phyloP scores from a whole-genome alignment of 306 rosid species.

The Quercus robur region DNA sequence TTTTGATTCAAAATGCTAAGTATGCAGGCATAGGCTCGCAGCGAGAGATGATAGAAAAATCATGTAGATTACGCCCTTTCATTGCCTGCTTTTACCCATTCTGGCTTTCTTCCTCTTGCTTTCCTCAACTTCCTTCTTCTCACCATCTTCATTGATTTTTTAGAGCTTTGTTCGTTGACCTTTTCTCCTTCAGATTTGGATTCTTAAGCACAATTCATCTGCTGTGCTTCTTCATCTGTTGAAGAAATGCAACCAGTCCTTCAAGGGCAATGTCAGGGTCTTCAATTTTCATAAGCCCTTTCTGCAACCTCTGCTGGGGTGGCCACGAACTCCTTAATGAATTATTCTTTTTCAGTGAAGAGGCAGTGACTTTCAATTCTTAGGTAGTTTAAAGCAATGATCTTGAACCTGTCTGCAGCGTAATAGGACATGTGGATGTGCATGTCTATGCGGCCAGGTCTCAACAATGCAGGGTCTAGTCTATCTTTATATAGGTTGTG shows the following conservation, averaged over 20 bases:
- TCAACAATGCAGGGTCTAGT: conserved; percentile 33
- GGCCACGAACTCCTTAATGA: conserved; percentile 19
- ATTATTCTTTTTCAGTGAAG: conserved; percentile 15
- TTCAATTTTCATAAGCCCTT: conserved; percentile 30
- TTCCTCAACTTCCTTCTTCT: not conserved
- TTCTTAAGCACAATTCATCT: conserved; percentile 5
- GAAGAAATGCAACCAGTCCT: conserved; percentile 17
- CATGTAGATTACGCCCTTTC: not conserved
- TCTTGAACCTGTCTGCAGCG: conserved; percentile 20
- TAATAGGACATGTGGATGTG: conserved; percentile 37
- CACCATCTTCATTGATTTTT: not conserved
- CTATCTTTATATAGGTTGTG: conserved; percentile 18
- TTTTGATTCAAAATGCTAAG: not conserved
- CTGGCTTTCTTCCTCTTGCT: not conserved
- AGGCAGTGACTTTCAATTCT: conserved; percentile 6
- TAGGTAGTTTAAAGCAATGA: conserved; percentile 29
- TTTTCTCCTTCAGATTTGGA: not conserved
- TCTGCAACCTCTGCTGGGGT: conserved; percentile 35
- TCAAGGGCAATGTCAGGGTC: conserved; percentile 10
- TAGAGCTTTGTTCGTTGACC: not conserved
- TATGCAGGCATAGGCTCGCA: too few relatives aligned
- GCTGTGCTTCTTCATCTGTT: conserved; percentile 7
- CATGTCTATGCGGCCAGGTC: conserved; percentile 43
- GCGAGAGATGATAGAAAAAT: not conserved
- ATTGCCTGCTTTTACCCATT: not conserved